Evolutionary conservation across 345 rosid species (phyloP).

Genomic region (Limnanthes douglasii): DNA sequence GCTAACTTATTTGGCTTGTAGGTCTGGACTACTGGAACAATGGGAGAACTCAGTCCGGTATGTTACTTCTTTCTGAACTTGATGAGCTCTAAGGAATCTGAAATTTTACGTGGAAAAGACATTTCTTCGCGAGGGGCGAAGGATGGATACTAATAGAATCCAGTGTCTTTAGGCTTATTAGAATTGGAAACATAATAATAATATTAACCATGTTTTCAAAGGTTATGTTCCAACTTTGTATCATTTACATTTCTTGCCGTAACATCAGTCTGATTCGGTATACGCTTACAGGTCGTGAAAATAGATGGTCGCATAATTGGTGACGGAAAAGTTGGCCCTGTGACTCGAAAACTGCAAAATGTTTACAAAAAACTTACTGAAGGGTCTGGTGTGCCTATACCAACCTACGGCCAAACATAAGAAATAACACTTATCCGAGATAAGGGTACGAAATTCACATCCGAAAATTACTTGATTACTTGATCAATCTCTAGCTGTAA

Average conservation of each 20-base stretch:
- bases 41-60: slow-evolving; percentile 86
- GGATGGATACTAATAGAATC: too few relatives aligned
- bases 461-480: not conserved
- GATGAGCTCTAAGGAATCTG: too few relatives aligned
- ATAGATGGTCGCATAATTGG: slow-evolving; percentile 63
- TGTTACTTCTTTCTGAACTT: slow-evolving; percentile 7
- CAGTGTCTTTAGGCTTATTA: too few relatives aligned
- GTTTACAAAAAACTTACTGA: slow-evolving; percentile 51
- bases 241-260: too few relatives aligned
- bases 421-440: too few relatives aligned
- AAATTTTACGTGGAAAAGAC: too few relatives aligned
- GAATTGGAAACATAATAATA: too few relatives aligned
- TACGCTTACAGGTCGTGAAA: slow-evolving; percentile 34
- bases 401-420: slow-evolving; percentile 17
- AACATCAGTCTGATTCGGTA: too few relatives aligned
- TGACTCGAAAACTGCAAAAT: slow-evolving; percentile 44
- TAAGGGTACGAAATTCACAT: not conserved
- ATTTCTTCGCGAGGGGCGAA: too few relatives aligned
- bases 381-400: slow-evolving; percentile 61
- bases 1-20: slow-evolving; percentile 2
- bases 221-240: not conserved
- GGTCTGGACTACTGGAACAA: slow-evolving; percentile 92
- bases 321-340: slow-evolving; percentile 56
- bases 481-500: not conserved
- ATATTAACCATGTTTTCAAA: not conserved